phyloP scores from a whole-genome alignment of 2,329 filamentous ascomycete species.

The Rhexocercosporidium sp. region DNA sequence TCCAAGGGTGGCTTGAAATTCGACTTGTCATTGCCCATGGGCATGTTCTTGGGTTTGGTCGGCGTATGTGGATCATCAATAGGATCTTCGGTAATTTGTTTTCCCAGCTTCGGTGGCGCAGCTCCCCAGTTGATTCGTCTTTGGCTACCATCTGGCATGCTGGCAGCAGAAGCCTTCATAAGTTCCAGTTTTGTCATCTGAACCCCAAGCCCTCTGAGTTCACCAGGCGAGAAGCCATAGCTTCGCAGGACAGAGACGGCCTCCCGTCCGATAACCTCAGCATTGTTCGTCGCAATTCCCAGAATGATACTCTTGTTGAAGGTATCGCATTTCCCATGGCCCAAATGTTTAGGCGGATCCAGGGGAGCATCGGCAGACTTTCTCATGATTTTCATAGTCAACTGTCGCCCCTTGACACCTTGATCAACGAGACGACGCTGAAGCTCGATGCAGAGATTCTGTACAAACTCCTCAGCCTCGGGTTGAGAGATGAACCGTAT shows the following conservation, averaged over 20 bases:
- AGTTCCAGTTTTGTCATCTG: conserved; percentile 93
- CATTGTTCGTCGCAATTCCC: conserved; percentile 81
- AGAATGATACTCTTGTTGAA: conserved; percentile 88
- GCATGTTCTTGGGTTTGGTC: conserved; percentile 41
- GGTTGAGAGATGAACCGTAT: conserved; percentile 90
- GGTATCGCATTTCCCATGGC: conserved; percentile 92
- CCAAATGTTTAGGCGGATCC: conserved; percentile 90
- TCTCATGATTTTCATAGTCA: conserved; percentile 95
- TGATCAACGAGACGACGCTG: conserved; percentile 82
- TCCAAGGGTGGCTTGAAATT: conserved; percentile 32
- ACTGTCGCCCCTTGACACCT: conserved; percentile 81
- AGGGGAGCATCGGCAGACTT: conserved; percentile 84
- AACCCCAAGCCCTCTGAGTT: conserved; percentile 89
- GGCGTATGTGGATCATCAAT: conserved; percentile 57
- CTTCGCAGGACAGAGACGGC: conserved; percentile 82
- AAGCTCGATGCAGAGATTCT: conserved; percentile 83
- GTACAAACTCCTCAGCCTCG: conserved; percentile 93
- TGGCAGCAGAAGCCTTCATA: conserved; percentile 64
- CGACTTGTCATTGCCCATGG: conserved; percentile 28
- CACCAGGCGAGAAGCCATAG: conserved; percentile 85
- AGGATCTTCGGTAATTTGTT: conserved; percentile 46
- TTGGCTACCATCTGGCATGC: conserved; percentile 74
- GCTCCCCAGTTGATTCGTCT: conserved; percentile 75
- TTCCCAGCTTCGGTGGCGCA: conserved; percentile 45
- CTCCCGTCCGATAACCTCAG: conserved; percentile 76